Conservation (phyloP, 768 basidiomycete species). For the Dendrothele bispora region DNA sequence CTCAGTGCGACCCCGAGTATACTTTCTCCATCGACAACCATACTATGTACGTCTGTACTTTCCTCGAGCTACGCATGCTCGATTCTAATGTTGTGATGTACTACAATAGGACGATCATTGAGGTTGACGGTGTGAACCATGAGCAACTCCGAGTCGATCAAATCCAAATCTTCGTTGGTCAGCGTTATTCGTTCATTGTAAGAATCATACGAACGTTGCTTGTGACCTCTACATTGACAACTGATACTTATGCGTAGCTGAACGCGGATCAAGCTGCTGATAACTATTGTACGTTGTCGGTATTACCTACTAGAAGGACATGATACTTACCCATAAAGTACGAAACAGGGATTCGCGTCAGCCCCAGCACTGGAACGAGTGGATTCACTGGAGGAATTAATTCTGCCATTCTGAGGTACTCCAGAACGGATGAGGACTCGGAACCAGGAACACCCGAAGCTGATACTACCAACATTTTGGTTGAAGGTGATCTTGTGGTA, state of each 20-base stretch:
- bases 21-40: conserved; percentile 12
- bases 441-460: conserved; percentile 28
- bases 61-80: no score
- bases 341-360: conserved; percentile 30
- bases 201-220: not conserved
- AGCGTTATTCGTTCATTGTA: conserved; percentile 43
- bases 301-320: conserved; percentile 4
- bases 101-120: no score
- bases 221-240: conserved; percentile 7
- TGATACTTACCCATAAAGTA: not conserved
- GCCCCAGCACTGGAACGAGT: conserved; percentile 23
- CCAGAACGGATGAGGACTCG: conserved; percentile 26
- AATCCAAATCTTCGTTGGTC: conserved; percentile 37
- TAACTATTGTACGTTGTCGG: conserved; percentile 36
- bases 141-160: conserved; percentile 34
- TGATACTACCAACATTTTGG: conserved; percentile 14
- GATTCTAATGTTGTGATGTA: no score
- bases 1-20: conserved; percentile 11
- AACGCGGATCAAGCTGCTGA: conserved; percentile 32
- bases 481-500: conserved; percentile 24
- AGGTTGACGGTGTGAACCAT: conserved; percentile 36
- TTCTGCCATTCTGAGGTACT: conserved; percentile 41
- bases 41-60: no score
- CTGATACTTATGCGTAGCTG: conserved; percentile 21
- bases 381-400: conserved; percentile 30